Evolutionary conservation across 768 basidiomycete species (phyloP).

Genomic region (Lentinula lateritia): DNA sequence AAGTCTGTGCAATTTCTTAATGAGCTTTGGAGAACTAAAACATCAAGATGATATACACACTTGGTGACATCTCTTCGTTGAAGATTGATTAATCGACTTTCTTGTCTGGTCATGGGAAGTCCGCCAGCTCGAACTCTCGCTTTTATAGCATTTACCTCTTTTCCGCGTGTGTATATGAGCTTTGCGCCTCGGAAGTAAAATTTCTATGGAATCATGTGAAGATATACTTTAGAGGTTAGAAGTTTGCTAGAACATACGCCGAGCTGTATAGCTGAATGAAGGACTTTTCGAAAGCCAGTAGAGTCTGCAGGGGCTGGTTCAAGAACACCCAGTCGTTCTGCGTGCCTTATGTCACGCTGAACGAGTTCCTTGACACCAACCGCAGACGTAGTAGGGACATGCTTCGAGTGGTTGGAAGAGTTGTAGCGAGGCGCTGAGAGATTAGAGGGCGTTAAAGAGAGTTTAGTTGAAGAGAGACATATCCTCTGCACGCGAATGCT

Average conservation of each 20-base stretch:
- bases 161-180: constrained; percentile 59
- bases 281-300: constrained; percentile 43
- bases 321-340: constrained; percentile 64
- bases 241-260: constrained; percentile 25
- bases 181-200: constrained; percentile 80
- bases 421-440: neutral
- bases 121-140: constrained; percentile 57
- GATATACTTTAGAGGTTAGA: neutral
- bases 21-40: constrained; percentile 18
- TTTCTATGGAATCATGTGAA: constrained; percentile 43
- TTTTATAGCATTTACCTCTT: constrained; percentile 47
- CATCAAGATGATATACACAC: constrained; percentile 29
- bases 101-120: constrained; percentile 56
- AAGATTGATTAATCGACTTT: constrained; percentile 62
- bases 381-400: constrained; percentile 3
- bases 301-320: constrained; percentile 60
- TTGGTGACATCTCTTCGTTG: constrained; percentile 68
- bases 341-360: constrained; percentile 59
- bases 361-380: constrained; percentile 42
- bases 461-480: too few species aligned
- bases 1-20: constrained; percentile 31
- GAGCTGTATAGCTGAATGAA: constrained; percentile 45
- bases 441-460: too few species aligned
- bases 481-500: neutral
- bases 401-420: neutral